Evolutionary conservation across 768 basidiomycete genomes (phyloP).

Genomic region (Boletellus ananiceps): DNA sequence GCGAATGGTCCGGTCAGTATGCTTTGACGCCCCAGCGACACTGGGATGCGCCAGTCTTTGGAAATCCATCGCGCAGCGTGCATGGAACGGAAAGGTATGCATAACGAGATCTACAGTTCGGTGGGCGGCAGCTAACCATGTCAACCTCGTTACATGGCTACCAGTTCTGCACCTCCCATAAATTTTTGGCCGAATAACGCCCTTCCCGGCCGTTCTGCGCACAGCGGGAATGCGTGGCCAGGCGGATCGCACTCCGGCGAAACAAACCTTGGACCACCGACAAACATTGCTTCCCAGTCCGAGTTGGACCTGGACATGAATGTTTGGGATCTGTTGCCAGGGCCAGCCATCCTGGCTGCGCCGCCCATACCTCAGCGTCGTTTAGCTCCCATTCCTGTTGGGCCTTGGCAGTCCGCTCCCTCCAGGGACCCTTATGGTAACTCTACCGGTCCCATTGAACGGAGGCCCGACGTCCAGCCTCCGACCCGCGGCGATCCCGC

Average conservation of each 20-base stretch:
- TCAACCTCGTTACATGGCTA: not conserved
- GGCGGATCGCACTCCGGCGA: not conserved
- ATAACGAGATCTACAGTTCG: not conserved
- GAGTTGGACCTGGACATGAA: not conserved
- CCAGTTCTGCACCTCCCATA: not conserved
- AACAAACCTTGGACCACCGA: not conserved
- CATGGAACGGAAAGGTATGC: conserved; percentile 14
- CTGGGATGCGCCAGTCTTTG: not conserved
- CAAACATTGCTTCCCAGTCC: not conserved
- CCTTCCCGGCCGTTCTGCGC: not conserved
- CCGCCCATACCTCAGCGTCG: not conserved
- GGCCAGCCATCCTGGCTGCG: not conserved
- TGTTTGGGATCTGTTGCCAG: not conserved
- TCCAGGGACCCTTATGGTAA: too few relatives aligned
- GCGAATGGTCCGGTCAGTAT: not conserved
- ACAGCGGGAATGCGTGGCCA: not conserved
- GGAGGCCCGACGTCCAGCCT: not conserved
- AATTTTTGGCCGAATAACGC: conserved; percentile 1
- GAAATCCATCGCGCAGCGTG: not conserved
- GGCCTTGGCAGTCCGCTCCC: not conserved
- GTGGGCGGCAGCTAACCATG: not conserved
- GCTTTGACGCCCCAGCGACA: conserved; percentile 1
- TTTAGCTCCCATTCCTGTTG: not conserved
- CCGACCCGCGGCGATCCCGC: not conserved
- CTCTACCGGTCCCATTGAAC: not conserved